Conservation (phyloP, 352 stramenopile species). For the Pythium folliculosum region DNA sequence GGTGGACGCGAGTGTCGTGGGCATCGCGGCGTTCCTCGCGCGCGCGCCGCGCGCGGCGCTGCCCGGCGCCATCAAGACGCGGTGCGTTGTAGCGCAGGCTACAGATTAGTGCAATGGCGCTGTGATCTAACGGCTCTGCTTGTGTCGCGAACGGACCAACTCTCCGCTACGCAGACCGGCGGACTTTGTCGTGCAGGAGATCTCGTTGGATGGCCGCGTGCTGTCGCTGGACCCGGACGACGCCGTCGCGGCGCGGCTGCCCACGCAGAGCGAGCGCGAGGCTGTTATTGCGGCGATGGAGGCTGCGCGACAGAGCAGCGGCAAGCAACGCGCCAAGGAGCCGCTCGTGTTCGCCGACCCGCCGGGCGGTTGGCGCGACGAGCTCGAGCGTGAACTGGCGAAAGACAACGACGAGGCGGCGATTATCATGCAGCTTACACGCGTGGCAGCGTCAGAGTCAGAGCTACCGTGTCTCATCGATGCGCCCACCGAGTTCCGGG, state of each 20-base stretch:
- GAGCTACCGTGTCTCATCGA: constrained; percentile 26
- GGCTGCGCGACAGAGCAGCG: constrained; percentile 20
- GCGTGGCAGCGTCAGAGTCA: constrained; percentile 6
- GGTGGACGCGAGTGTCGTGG: constrained; percentile 37
- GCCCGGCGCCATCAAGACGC: constrained; percentile 43
- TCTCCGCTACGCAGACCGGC: constrained; percentile 31
- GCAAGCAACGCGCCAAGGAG: constrained; percentile 32
- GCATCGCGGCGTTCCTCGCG: constrained; percentile 49
- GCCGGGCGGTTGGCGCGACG: constrained; percentile 45
- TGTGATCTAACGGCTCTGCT: not conserved
- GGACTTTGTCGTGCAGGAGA: constrained; percentile 80
- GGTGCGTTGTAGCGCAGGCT: constrained; percentile 32
- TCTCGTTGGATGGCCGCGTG: constrained; percentile 41
- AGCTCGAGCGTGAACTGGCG: constrained; percentile 37
- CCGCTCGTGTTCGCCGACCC: constrained; percentile 56
- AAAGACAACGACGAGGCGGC: constrained; percentile 9
- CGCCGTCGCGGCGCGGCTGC: constrained; percentile 27
- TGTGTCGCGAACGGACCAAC: not conserved
- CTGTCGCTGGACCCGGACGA: constrained; percentile 36
- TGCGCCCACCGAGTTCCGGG: constrained; percentile 46
- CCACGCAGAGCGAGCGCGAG: constrained; percentile 38
- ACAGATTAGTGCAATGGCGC: not conserved
- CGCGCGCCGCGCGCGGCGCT: constrained; percentile 24
- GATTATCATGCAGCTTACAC: constrained; percentile 17
- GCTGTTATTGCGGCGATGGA: constrained; percentile 37